Evolutionary conservation across 2,329 filamentous ascomycete species (phyloP), one percentile per base, ranked within the genome.

Genomic region (Emergomyces africanus): DNA sequence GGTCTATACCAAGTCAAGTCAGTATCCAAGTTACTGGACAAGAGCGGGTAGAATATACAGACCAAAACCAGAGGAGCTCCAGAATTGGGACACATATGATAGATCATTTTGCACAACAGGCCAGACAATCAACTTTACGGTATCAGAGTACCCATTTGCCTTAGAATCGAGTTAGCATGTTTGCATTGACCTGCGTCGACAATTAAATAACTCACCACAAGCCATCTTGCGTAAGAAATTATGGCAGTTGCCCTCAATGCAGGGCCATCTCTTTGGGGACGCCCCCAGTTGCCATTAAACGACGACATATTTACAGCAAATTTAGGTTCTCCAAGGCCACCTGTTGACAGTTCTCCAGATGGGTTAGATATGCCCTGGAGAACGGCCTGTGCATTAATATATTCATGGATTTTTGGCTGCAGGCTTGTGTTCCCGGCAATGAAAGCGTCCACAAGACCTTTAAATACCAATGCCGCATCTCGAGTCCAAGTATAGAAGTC

Each of bases 401-500:
- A 91, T 65, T 88, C 78, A 64, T 88, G 78, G 58, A 91, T 85
- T 57, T 78, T 72, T 20, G 71, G 74, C 68, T 87, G 83, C 28
- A 89, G 74, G 39, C 74, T 73, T 1, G 76, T 72, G 64, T 86
- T 80, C 50, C 85, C 87, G 51, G 74, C 75, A 60, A 83, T 75
- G 66, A 90, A 85, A n/a, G 80, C 78, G 64, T 90, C 88, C 6
- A 87, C 77, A 25, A 91, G 74, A 54, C 78, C 77, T 74, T 89
- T 89, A 73, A 87, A 83, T 4, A 84, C 83, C 37, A 91, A 77
- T 25, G 85, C 85, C n/a, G 85, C 80, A 69, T 92, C 88, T 68
- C 88, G 77, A 5, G 84, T 89, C 88, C 88, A 91, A 1, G 86
- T 89, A 69, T 84, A 91, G 68, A 81, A 90, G 72, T 91, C 85